These are phyloP conservation scores for Babesia bovis DNA, from an alignment of 169 alveolate genomes.

Conservation along the genomic window DNA sequence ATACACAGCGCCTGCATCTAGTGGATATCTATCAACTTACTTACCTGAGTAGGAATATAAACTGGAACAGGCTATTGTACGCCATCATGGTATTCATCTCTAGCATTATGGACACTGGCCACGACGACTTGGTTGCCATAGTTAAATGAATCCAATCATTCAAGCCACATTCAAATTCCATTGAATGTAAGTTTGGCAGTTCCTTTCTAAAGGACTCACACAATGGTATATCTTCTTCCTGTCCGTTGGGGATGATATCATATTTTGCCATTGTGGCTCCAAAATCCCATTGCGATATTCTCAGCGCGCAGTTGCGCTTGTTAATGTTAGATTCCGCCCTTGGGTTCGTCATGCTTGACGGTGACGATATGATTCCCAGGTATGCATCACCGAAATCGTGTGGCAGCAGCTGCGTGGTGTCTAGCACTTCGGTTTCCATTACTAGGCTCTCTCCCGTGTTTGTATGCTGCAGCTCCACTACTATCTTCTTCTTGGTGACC, in stretches of 20 bases:
- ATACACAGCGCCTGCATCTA: constrained; percentile 30
- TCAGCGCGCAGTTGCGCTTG: constrained; percentile 22
- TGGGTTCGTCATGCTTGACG: neutral
- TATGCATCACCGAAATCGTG: constrained; percentile 39
- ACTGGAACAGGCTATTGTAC: constrained; percentile 52
- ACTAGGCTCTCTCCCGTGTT: constrained; percentile 1
- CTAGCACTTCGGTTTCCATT: constrained; percentile 36
- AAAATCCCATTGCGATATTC: constrained; percentile 25
- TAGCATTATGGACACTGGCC: constrained; percentile 40
- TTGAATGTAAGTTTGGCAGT: neutral
- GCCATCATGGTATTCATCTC: constrained; percentile 12
- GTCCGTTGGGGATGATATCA: constrained; percentile 1
- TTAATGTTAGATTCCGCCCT: neutral
- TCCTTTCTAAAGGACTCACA: constrained; percentile 4
- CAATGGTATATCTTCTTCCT: neutral
- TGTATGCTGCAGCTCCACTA: constrained; percentile 8
- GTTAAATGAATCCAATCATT: constrained; percentile 20
- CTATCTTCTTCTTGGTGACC: neutral
- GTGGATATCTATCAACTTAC: neutral
- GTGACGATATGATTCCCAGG: constrained; percentile 8
- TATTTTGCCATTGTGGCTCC: constrained; percentile 6
- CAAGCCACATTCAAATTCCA: constrained; percentile 18
- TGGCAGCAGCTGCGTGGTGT: constrained; percentile 16
- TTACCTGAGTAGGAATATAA: constrained; percentile 36
- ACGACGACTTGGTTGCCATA: constrained; percentile 10